Percentiles rank a stretch among this genome's conserved stretches.
phyloP scores from a whole-genome alignment of 2,329 filamentous ascomycete genomes.

The Coleophoma eucalyptorum region DNA sequence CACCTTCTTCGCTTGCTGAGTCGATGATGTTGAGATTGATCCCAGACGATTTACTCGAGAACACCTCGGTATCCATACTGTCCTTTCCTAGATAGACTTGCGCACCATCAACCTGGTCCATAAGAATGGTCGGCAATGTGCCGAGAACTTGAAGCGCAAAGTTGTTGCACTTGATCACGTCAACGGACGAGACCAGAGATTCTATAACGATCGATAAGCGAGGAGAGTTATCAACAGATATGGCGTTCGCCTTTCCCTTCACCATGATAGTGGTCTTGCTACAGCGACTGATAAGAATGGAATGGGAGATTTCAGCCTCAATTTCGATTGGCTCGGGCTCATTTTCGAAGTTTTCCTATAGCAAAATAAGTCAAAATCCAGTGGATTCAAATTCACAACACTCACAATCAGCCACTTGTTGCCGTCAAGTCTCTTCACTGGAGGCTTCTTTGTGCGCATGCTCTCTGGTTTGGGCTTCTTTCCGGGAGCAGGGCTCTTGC shows the following conservation, averaged over 20 bases:
- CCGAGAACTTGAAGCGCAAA: slow-evolving; percentile 93
- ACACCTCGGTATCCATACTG: slow-evolving; percentile 75
- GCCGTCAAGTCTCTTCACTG: slow-evolving; percentile 74
- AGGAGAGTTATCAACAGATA: slow-evolving; percentile 87
- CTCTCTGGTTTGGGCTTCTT: slow-evolving; percentile 85
- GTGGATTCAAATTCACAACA: slow-evolving; percentile 5
- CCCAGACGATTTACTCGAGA: slow-evolving; percentile 81
- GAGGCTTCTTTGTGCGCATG: slow-evolving; percentile 79
- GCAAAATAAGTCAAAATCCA: slow-evolving; percentile 5
- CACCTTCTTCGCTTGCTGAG: slow-evolving; percentile 63
- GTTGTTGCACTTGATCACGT: slow-evolving; percentile 92
- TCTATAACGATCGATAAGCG: slow-evolving; percentile 85
- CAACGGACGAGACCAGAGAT: slow-evolving; percentile 83
- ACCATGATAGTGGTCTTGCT: slow-evolving; percentile 87
- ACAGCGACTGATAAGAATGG: slow-evolving; percentile 88
- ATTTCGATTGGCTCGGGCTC: slow-evolving; percentile 71
- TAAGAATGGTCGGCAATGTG: slow-evolving; percentile 77
- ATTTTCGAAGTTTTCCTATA: slow-evolving; percentile 88
- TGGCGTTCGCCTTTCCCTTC: slow-evolving; percentile 93
- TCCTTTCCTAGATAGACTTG: slow-evolving; percentile 82
- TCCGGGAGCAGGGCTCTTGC: slow-evolving; percentile 82
- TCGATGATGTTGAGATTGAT: slow-evolving; percentile 83
- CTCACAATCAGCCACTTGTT: slow-evolving; percentile 90
- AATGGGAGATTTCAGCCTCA: slow-evolving; percentile 78
- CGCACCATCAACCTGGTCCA: slow-evolving; percentile 92